phyloP scores from a whole-genome alignment of 164 flowering plant species.

The Piper betle region DNA sequence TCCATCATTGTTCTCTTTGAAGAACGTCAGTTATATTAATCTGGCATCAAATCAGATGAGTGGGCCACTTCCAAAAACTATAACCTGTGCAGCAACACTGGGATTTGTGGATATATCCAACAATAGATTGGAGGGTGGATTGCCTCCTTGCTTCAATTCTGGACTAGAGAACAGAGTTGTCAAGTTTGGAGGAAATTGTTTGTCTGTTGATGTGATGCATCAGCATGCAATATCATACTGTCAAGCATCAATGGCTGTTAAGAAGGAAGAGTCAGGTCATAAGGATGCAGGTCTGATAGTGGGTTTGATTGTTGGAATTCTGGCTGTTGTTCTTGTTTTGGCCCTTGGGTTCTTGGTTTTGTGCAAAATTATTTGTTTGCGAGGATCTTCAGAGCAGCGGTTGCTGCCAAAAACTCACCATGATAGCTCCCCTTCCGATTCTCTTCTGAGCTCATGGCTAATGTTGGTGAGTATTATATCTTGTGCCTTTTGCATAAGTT shows the following conservation, averaged over 20 bases:
- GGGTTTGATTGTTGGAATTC: constrained; percentile 36
- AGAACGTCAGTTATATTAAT: constrained; percentile 67
- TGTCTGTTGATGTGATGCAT: constrained; percentile 28
- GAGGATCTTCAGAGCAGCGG: constrained; percentile 20
- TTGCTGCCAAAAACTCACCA: constrained; percentile 32
- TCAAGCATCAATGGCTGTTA: constrained; percentile 7
- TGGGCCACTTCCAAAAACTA: constrained; percentile 42
- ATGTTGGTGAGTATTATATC: constrained; percentile 51
- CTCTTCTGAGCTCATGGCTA: constrained; percentile 65
- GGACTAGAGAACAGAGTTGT: constrained; percentile 36
- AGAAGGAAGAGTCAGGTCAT: constrained; percentile 11
- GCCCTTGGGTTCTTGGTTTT: constrained; percentile 27
- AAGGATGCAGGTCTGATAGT: constrained; percentile 21
- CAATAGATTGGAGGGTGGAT: constrained; percentile 49
- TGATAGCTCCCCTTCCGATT: constrained; percentile 30
- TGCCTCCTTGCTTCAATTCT: constrained; percentile 61
- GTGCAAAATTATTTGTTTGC: constrained; percentile 27
- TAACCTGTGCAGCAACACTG: constrained; percentile 53
- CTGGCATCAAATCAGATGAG: constrained; percentile 62
- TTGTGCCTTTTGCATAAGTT: neutral
- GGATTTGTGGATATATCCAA: constrained; percentile 73
- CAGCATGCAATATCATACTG: constrained; percentile 53
- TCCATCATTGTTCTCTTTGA: constrained; percentile 50
- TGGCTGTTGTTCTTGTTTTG: constrained; percentile 27
- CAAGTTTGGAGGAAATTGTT: constrained; percentile 59